A percentile compares a stretch with the other conserved stretches of the same genome.
These are phyloP conservation scores for Stemphylium beticola DNA, from an alignment of 2,329 filamentous ascomycete species.

Conservation along the genomic window DNA sequence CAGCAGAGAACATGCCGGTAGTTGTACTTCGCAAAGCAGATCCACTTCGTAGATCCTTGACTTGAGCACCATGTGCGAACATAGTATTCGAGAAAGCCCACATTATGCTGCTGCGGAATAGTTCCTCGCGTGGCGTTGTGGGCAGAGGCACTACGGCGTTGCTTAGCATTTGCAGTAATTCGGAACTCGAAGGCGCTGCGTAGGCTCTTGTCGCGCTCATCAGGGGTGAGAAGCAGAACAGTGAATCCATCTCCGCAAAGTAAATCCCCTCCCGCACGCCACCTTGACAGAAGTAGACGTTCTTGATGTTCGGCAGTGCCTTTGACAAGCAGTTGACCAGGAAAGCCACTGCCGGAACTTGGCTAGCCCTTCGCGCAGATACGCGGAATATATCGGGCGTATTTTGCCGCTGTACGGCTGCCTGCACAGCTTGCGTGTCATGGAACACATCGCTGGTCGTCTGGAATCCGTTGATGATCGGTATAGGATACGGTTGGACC, in stretches of 20 bases:
- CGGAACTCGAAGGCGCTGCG: conserved; percentile 55
- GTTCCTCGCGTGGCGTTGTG: conserved; percentile 31
- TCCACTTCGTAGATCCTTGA: conserved; percentile 60
- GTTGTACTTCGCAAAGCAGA: conserved; percentile 76
- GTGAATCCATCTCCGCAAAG: conserved; percentile 69
- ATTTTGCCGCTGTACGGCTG: conserved; percentile 49
- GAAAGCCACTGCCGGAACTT: conserved; percentile 83
- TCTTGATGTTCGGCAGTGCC: conserved; percentile 70
- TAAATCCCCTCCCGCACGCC: conserved; percentile 86
- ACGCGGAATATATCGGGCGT: conserved; percentile 67
- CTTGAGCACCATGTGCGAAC: conserved; percentile 54
- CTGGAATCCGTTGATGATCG: conserved; percentile 79
- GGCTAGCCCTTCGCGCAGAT: conserved; percentile 76
- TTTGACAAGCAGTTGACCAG: conserved; percentile 77
- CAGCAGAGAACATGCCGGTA: conserved; percentile 68
- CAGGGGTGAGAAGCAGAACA: conserved; percentile 71
- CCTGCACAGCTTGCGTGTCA: conserved; percentile 55
- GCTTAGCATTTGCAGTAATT: conserved; percentile 58
- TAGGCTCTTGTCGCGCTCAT: conserved; percentile 64
- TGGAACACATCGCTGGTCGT: conserved; percentile 68
- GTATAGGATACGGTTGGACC: conserved; percentile 80
- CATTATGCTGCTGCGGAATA: conserved; percentile 57
- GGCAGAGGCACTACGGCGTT: conserved; percentile 49
- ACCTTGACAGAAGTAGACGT: conserved; percentile 84
- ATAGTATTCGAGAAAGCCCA: conserved; percentile 66